These are phyloP conservation scores for Alternaria postmessia DNA, from an alignment of 2,329 filamentous ascomycete genomes.

Conservation along the genomic window DNA sequence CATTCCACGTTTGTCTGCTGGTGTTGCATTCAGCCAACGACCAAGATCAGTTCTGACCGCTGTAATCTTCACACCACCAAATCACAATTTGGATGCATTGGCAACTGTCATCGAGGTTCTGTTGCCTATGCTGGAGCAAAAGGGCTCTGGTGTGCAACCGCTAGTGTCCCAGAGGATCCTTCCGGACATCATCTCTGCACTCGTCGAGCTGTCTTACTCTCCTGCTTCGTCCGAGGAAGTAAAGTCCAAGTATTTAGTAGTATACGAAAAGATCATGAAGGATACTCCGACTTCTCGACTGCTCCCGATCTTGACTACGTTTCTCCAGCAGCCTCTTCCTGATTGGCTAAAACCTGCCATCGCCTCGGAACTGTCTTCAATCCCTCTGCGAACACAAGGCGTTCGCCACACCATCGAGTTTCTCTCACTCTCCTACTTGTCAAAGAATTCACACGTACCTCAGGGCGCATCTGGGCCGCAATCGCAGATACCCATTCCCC, in stretches of 20 bases:
- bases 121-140: constrained; percentile 37
- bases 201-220: constrained; percentile 47
- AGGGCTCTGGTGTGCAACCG: constrained; percentile 45
- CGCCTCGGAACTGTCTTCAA: constrained; percentile 64
- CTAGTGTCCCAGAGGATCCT: constrained; percentile 46
- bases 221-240: constrained; percentile 24
- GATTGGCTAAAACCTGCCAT: constrained; percentile 67
- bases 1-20: constrained; percentile 44
- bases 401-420: constrained; percentile 75
- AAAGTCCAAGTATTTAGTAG: constrained; percentile 22
- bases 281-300: constrained; percentile 62
- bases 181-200: constrained; percentile 46
- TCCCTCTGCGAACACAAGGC: constrained; percentile 70
- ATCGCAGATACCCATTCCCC: constrained; percentile 66
- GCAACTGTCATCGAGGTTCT: constrained; percentile 24
- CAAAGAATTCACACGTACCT: constrained; percentile 55
- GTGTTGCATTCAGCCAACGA: constrained; percentile 45
- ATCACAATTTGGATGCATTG: constrained; percentile 23
- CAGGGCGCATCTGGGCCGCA: constrained; percentile 43
- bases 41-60: constrained; percentile 44
- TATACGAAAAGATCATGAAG: constrained; percentile 29
- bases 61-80: constrained; percentile 18
- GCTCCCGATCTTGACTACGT: constrained; percentile 67
- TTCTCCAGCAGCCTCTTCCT: constrained; percentile 70
- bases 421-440: constrained; percentile 72